These are phyloP conservation scores for Xylariaceae sp. DNA, from an alignment of 2,329 filamentous ascomycete genomes.

Conservation along the genomic window DNA sequence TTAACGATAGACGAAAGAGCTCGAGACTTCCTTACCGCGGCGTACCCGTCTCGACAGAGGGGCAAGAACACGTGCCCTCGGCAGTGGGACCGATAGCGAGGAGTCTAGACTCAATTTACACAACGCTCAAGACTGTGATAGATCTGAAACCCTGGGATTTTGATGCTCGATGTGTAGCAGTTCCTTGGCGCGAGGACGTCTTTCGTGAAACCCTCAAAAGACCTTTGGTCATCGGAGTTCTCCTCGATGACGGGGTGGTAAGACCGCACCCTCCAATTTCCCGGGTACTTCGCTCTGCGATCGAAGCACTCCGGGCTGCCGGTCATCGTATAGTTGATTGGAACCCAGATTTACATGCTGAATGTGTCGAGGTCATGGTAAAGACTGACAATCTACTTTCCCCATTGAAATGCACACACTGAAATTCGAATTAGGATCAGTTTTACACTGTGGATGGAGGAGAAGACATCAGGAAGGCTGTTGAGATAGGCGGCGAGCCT, in stretches of 20 bases:
- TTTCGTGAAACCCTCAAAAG: slow-evolving; percentile 39
- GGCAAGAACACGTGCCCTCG: slow-evolving; percentile 62
- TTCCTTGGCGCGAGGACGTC: slow-evolving; percentile 48
- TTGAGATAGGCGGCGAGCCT: slow-evolving; percentile 54
- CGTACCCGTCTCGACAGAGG: slow-evolving; percentile 57
- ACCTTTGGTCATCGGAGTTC: slow-evolving; percentile 42
- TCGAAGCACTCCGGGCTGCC: slow-evolving; percentile 35
- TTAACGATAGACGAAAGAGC: slow-evolving; percentile 39
- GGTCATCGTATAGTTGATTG: slow-evolving; percentile 55
- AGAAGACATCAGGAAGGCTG: slow-evolving; percentile 56
- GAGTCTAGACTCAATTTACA: slow-evolving; percentile 45
- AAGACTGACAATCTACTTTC: slow-evolving; percentile 12
- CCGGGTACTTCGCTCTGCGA: slow-evolving; percentile 40
- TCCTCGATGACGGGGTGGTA: slow-evolving; percentile 47
- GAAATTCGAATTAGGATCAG: slow-evolving; percentile 39
- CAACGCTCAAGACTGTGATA: slow-evolving; percentile 45
- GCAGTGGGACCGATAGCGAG: slow-evolving; percentile 58
- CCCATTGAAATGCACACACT: slow-evolving; percentile 11
- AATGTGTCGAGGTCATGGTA: slow-evolving; percentile 55
- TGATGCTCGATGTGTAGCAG: slow-evolving; percentile 50
- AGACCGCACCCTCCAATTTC: slow-evolving; percentile 50
- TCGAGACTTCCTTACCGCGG: slow-evolving; percentile 54
- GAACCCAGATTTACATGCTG: slow-evolving; percentile 47
- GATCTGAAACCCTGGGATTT: slow-evolving; percentile 47
- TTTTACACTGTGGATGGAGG: slow-evolving; percentile 62